Base-by-base conservation (phyloP, 192 early-diverging fungal genomes). In the Coemansia sp. region DNA sequence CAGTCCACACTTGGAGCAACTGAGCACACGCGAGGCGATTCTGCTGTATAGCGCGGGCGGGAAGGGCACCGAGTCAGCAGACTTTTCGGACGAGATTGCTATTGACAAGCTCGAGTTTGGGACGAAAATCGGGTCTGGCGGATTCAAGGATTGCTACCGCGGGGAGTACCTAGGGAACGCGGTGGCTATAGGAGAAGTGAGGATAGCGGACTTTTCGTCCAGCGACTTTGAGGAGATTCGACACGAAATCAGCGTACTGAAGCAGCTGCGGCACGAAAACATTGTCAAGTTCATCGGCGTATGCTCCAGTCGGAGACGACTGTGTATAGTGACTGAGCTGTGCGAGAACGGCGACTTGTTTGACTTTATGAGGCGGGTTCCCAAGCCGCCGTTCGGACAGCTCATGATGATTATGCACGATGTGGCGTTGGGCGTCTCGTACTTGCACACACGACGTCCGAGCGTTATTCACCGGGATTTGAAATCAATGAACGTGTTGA, bases 341-440 rank as follows among this genome's bases (percentile, higher is more conserved):
- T 89, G 87, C 37, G 79, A 83, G 50, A 78, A 87, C 50, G 87
- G 87, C 15, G 87, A 89, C 63, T 47, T 89, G 17, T 89, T 86
- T 60, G 87, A 89, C 53, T 83, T 80, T 54, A 87, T 89, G 80
- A 64, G 85, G 33, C 80, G 68, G 37, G 67, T 64, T n/a, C 74
- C 69, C 8, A 83, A 70, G 60, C 85, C 85, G 38, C 63, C 75
- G 23, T 85, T 89, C 58, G 75, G 77, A 14, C 85, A 82, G 48
- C 74, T 84, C 79, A 81, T 85, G 42, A 86, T 81, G 79, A 85
- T 79, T 26, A 89, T 89, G 87, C 85, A 89, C 47, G 85, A 89
- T 46, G 87, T 89, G 70, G 83, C 87, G 9, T 51, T 89, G 25
- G 86, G 83, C 34, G 80, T 82, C 10, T 77, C 85, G 8, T 89